Base-by-base conservation (phyloP, 1,139 yeast species). In the Candida mesenterica region DNA sequence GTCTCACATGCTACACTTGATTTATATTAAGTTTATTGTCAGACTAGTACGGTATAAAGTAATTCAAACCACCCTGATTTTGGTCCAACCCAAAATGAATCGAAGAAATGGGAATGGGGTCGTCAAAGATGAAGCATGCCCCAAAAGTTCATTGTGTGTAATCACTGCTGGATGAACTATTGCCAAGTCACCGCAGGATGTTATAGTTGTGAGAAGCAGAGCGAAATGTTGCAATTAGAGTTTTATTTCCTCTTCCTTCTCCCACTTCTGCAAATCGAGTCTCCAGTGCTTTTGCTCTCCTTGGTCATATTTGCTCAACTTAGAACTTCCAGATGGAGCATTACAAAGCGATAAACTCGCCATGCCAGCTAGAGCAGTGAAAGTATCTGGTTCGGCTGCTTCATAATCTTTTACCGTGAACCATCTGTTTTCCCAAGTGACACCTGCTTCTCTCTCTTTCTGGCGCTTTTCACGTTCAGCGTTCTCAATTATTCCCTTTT, bases 401-500 rank as follows among this genome's bases (percentile, higher is more conserved):
- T 44, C 46, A 43, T 75, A 68, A 52, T 82, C 82, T 20, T 72
- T 65, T 42, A 66, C 61, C 41, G 75, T 75, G 53, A 89, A 89
- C 92, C 95, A 89, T 60, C 92, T 78, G 36, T 79, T 75, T 46
- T 75, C 61, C 97, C 96, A 89, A 35, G 55, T 53, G 17, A 57
- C 54, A 28, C 85, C 90, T 6, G 72, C 59, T 31, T 72, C 85
- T 43, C 65, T 63, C 61, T 90, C 97, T 42, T 68, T 58, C 62
- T 78, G 80, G 57, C 97, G 78, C 60, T 82, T 58, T 32, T 79
- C 90, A 52, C 97, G 79, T 67, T 90, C 96, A 26, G 68, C 75
- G 55, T 84, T 83, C 64, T 90, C 97, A 49, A 90, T 74, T 55
- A 69, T 65, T 12, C 88, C 70, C 68, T 90, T 90, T 52, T 84